Percentiles rank a stretch among this genome's conserved stretches.
These are phyloP conservation scores for Tylopilus subfusipes DNA, from an alignment of 768 basidiomycete species.

Conservation along the genomic window DNA sequence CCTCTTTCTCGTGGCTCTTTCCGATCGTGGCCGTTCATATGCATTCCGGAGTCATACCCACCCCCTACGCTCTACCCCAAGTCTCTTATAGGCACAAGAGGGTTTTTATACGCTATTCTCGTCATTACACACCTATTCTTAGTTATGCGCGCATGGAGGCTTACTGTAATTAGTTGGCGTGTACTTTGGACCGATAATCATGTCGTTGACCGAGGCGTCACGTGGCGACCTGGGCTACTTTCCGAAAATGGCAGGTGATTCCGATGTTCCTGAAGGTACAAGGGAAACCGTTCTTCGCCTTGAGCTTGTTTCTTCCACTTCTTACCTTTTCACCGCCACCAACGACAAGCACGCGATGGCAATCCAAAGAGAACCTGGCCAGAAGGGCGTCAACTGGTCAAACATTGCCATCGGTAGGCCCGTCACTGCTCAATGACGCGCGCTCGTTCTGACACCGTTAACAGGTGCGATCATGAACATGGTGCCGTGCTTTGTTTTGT, in stretches of 20 bases:
- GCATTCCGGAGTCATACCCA: constrained; percentile 6
- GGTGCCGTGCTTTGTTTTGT: constrained; percentile 52
- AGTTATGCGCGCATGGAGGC: constrained; percentile 22
- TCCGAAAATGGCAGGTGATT: constrained; percentile 4
- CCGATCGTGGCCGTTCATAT: constrained; percentile 12
- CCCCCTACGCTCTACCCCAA: not conserved
- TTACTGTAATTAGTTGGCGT: constrained; percentile 17
- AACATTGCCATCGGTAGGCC: constrained; percentile 90
- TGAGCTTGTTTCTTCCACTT: constrained; percentile 5
- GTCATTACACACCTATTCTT: constrained; percentile 26
- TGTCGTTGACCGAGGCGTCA: not conserved
- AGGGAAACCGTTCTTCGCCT: too few relatives aligned
- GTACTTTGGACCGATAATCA: constrained; percentile 25
- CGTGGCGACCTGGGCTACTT: not conserved
- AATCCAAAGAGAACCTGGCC: constrained; percentile 81
- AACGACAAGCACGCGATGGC: constrained; percentile 51
- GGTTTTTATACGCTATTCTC: constrained; percentile 28
- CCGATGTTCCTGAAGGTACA: too few relatives aligned
- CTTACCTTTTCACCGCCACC: constrained; percentile 13
- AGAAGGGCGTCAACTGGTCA: constrained; percentile 90
- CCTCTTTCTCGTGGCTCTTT: constrained; percentile 21
- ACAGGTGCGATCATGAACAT: constrained; percentile 98
- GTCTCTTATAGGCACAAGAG: constrained; percentile 3
- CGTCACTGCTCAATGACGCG: constrained; percentile 15
- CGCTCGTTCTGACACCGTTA: constrained; percentile 17